Evolutionary conservation across 176 grass and related monocot genomes (phyloP), one percentile per base, ranked within the genome.

Genomic region (Ananas comosus): DNA sequence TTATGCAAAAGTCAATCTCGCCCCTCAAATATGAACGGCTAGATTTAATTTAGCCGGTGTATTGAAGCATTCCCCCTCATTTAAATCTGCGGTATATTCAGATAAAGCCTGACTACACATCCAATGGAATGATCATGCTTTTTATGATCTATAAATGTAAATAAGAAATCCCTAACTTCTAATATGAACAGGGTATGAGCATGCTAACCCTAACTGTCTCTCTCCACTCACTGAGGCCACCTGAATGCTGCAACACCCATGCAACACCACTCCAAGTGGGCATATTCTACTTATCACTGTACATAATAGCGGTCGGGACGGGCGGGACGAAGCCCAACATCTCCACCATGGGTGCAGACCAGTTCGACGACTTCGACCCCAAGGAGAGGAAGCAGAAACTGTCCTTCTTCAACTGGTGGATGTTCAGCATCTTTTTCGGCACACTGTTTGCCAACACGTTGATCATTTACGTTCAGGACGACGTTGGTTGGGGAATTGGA

Each of bases 381-480:
- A 65, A 33, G 4, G 73, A 67, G 64, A 27, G 73, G 23, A 1
- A 14, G 0, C 73, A 76, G 49, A 76, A 76, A 51, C 50, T 76
- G 24, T 67, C 73, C 73, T 76, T 76, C 63, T 76, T 76, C 73
- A 76, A 76, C 63, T 76, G 73, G 73, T 76, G 73, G 73, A 67
- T 67, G 64, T 76, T 67, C 49, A 67, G 64, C 25, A 67, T 76
- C 24, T 76, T 67, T 64, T 76, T 76, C 5, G 73, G 73, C 14
- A 76, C 73, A 3, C 73, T 76, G 22, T 76, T 76, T 51, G 64
- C 73, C 64, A 76, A 76, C 50, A 84, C 88, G 9, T 78, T 82
- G 64, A 79, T 91, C 58, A 80, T 91, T 59, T 91, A 91, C 74
- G 79, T 87, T 68, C 88, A 91, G 72, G 88, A 91, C 17, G 81